phyloP scores from a whole-genome alignment of 768 basidiomycete species.

The Collybia mongolica region DNA sequence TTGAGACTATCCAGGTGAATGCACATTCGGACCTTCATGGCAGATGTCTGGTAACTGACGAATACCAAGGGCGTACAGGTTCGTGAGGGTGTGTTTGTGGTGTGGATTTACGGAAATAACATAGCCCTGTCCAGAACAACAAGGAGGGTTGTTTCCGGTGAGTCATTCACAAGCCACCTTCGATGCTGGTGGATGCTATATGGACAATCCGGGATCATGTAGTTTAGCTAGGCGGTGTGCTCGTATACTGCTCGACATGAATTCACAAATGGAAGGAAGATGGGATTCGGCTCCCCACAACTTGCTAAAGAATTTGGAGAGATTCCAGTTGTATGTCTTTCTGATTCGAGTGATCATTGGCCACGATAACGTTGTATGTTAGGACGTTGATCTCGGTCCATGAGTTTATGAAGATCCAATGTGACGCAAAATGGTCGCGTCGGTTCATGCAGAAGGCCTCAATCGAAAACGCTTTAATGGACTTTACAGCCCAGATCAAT shows the following conservation, averaged over 20 bases:
- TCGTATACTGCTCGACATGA: constrained; percentile 39
- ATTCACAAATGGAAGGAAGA: constrained; percentile 42
- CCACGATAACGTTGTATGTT: not conserved
- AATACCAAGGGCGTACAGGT: constrained; percentile 18
- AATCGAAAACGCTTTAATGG: constrained; percentile 37
- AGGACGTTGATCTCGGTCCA: constrained; percentile 39
- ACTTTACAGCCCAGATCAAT: constrained; percentile 32
- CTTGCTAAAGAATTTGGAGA: constrained; percentile 35
- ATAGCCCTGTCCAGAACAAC: constrained; percentile 28
- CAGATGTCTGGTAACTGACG: not conserved
- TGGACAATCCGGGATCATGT: not conserved
- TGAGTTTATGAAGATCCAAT: constrained; percentile 36
- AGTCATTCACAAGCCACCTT: not conserved
- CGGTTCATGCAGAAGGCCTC: constrained; percentile 37
- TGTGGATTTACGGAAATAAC: constrained; percentile 9
- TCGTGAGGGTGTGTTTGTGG: constrained; percentile 2
- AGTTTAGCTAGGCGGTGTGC: constrained; percentile 37
- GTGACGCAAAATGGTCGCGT: constrained; percentile 37
- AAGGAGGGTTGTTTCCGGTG: constrained; percentile 34
- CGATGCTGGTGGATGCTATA: constrained; percentile 12
- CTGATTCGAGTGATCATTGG: not conserved
- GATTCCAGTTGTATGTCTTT: constrained; percentile 36
- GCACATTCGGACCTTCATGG: not conserved
- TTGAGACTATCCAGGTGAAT: constrained; percentile 44
- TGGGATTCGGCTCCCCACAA: constrained; percentile 41